Evolutionary conservation across 148 eudicot species (phyloP), one percentile per base, ranked within the genome.

Genomic region (Chenopodium formosanum): DNA sequence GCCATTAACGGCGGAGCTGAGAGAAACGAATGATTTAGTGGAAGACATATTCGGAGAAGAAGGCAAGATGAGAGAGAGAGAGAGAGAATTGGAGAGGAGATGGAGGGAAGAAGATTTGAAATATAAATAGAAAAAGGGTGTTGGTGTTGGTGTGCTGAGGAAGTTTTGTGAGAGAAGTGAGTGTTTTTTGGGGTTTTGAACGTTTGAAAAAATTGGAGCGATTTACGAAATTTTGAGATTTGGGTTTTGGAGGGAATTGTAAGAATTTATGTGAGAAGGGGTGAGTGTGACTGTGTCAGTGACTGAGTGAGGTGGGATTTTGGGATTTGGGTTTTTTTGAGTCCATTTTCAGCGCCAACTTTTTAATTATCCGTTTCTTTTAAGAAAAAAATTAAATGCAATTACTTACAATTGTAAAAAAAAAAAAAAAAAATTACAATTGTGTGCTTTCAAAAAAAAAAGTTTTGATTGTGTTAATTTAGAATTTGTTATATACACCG

Each of bases 21-120:
- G 31, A 0, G 84, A 13, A 60, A 78, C 20, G 0, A 76, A 58
- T 22, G 84, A 50, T 46, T 69, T 70, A 44, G 74, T 75, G 20
- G 82, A 75, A 75, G 82, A 48, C 86, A 86, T 83, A 32, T 7
- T 27, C 56, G 9, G 10, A 22, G 27, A 37, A 31, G 32, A 46
- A 34, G 52, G 53, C 14, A 14, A 9, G 53, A 13, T 50, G 53
- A 13, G 14, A 13, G 53, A 9, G 50, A 1, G 22, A n/a, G 73
- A 67, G 27, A 29, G 23, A 69, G 60, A 47, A 13, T 1, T 40
- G 23, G 9, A 27, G 62, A 34, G 1, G 16, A 3, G 31, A 66
- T 37, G 52, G 80, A n/a, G 80, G 62, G 68, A 52, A 9, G 12
- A 22, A 5, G 27, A 4, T 19, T 58, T 25, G 9, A 19, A 37